Evolutionary conservation across 2,329 filamentous ascomycete genomes (phyloP), one percentile per base, ranked within the genome.

Genomic region (Verticillium dahliae): DNA sequence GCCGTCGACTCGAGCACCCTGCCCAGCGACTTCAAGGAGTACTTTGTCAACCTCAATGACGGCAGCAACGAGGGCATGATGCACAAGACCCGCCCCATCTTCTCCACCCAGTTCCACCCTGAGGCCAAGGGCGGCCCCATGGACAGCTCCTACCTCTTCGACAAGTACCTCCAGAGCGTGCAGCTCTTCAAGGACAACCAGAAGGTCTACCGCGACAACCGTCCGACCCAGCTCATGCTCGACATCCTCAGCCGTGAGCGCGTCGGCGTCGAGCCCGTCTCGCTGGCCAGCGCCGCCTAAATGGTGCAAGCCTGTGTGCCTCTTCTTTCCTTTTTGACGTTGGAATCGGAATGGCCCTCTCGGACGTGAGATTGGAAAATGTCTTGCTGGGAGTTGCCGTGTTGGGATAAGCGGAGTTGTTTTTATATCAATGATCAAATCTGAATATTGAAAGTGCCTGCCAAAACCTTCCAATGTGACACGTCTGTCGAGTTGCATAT

Each of bases 1-100:
- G 95, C 94, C 54, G 91, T 99, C 63, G 94, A 98, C 72, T 85
- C 90, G 6, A 83, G 84, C 63, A 97, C 92, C 11, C 82, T 99
- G 50, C 86, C 91, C 60, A 81, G 79, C 61, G 92, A 97, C 41
- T 99, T 92, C 87, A 95, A 93, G 83, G 94, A 97, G 76, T 98
- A 96, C 84, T 99, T 98, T 75, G 89, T 96, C 77, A 98, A 99
- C 83, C 83, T 98, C 67, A 99, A 98, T 78, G 95, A 99, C 73
- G 91, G 92, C 65, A 94, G 90, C 76, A 99, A 99, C 76, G 95
- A 99, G 82, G 94, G 87, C 80, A 92, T 99, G 87, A 92, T 97
- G 74, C 95, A 99, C 85, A 92, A 90, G 79, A 90, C 90, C 62
- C 91, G 94, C 39, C 95, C 95, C 65, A 99, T 99, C 75, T 98